Conservation (phyloP, 108 stramenopile genomes). For the Aurantiochytrium sp. region DNA sequence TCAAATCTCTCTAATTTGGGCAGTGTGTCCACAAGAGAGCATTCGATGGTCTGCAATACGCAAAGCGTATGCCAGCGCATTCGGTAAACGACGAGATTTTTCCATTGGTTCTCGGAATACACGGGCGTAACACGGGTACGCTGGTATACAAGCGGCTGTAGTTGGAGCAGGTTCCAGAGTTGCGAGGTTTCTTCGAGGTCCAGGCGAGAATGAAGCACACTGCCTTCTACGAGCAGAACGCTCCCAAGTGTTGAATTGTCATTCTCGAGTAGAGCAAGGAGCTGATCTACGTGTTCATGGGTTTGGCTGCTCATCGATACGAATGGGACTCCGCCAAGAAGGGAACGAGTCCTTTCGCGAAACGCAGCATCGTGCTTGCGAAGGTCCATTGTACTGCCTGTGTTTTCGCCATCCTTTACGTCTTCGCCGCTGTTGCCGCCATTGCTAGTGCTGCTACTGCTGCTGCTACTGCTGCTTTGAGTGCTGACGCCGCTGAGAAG, state of each 20-base stretch:
- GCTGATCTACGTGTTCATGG: not conserved
- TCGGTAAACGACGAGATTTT: not conserved
- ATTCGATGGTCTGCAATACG: not conserved
- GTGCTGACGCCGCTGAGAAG: not conserved
- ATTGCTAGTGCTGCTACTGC: too few species aligned
- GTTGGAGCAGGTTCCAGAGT: not conserved
- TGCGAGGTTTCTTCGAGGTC: not conserved
- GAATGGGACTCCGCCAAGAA: not conserved
- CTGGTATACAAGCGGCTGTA: not conserved
- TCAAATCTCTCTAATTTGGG: slow-evolving; percentile 3
- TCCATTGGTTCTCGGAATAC: not conserved
- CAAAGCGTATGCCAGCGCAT: not conserved
- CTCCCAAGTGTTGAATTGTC: not conserved
- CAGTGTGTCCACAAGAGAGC: not conserved
- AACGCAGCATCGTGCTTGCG: too few species aligned
- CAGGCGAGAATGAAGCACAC: not conserved
- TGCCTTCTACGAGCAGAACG: not conserved
- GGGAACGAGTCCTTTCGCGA: not conserved
- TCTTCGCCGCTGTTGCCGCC: too few species aligned
- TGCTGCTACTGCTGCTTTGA: too few species aligned
- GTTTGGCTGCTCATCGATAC: not conserved
- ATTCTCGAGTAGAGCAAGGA: not conserved
- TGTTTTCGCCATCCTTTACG: too few species aligned
- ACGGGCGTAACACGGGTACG: not conserved
- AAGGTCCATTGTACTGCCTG: too few species aligned